A percentile compares a stretch with the other conserved stretches of the same genome.
Conservation (phyloP, 2,329 filamentous ascomycete genomes). For the Myriosclerotinia curreyana region DNA sequence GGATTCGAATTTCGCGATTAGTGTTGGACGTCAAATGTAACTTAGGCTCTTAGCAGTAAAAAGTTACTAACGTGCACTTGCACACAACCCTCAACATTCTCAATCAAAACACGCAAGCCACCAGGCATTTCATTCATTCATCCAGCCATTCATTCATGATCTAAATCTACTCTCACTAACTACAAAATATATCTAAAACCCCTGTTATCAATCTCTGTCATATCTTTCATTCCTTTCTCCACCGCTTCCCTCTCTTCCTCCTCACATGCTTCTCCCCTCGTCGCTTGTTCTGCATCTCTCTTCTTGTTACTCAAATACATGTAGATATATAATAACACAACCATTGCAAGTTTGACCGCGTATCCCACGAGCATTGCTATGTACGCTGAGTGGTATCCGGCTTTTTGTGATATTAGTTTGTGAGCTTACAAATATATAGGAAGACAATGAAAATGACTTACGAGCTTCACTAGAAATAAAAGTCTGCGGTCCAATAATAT, state of each 20-base stretch:
- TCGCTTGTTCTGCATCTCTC: conserved; percentile 47
- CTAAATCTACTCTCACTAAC: too few species aligned
- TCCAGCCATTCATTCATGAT: too few species aligned
- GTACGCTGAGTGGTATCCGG: conserved; percentile 36
- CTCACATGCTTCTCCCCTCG: conserved; percentile 31
- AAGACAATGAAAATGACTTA: conserved; percentile 24
- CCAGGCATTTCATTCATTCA: accelerated
- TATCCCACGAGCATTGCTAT: conserved; percentile 54
- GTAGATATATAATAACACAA: conserved; percentile 52
- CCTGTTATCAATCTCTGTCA: conserved; percentile 55
- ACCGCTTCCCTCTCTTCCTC: conserved; percentile 51
- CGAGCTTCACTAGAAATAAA: conserved; percentile 35
- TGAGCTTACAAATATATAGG: background rate
- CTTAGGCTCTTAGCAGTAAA: too few species aligned
- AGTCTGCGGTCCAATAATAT: conserved; percentile 48
- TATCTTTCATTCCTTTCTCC: conserved; percentile 54
- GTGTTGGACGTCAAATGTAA: too few species aligned
- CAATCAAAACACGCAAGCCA: too few species aligned
- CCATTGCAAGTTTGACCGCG: conserved; percentile 49
- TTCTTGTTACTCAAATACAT: conserved; percentile 55
- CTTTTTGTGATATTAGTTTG: conserved; percentile 32
- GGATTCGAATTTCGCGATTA: too few species aligned
- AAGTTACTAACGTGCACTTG: too few species aligned
- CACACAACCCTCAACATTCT: background rate
- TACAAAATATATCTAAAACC: conserved; percentile 51